Base-by-base conservation (phyloP, 2,329 filamentous ascomycete species). In the Fusarium marasasianum region DNA sequence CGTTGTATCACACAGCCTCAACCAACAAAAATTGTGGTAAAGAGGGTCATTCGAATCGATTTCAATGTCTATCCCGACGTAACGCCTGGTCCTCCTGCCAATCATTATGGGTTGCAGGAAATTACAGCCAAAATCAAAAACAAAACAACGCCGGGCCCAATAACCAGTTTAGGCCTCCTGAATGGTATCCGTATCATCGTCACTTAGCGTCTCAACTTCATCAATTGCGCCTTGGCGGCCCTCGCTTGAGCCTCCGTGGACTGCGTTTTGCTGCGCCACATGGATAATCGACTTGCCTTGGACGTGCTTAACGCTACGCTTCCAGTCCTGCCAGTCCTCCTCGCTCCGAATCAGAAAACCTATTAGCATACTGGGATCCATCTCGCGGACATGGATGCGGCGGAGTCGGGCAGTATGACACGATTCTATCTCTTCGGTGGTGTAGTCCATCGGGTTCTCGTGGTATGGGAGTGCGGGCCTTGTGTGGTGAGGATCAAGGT, bases 361-460 rank as follows among this genome's bases (percentile, higher is more conserved):
- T 74, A 99, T 94, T 47, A 99, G 85, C 96, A 99, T 99, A 79
- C 95, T 98, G 0, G 96, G 96, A 78, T 99, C 96, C 94, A 99
- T 96, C 79, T 98, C 95, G 67, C 91, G 91, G 55, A 99, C 88
- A 76, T 96, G 92, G 37, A 99, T 87, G 63, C 93, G 90, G 43
- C 96, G 91, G 24, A 99, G 84, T 54, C 96, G 91, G 57, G 94
- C 90, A 1, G 95, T 98, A 81, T 99, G 96, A 79, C 94, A 98
- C 2, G 93, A 93, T 63, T 92, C 89, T 22, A 98, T 81, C 66
- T 98, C 95, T 76, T 94, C 92, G 13, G 86, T 79, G 0, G 91
- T 91, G 78, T 95, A 94, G 4, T 90, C 83, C 12, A 84, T 82
- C 2, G 86, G 80, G 54, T 91, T 82, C 35, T 87, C 81, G 71